Evolutionary conservation across 176 grass and related monocot genomes (phyloP), one percentile per base, ranked within the genome.

Genomic region (Phragmites australis): DNA sequence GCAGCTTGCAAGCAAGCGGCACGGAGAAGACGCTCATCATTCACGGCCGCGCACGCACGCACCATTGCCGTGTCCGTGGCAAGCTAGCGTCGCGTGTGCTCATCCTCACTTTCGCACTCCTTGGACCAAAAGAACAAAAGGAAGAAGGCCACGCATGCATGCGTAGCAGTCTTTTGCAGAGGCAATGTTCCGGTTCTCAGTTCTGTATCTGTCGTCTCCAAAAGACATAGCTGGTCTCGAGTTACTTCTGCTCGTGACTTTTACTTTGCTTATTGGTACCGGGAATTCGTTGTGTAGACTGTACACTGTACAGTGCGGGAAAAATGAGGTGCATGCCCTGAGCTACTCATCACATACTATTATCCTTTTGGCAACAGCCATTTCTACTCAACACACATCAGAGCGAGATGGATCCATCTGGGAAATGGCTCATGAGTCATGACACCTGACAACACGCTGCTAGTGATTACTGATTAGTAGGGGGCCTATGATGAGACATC

Each of bases 401-500:
- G 57, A 49, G 65, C 72, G 57, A 49, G 65, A 78, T 72, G 57
- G 30, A 78, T 83, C 74, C 19, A 39, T 70, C 21, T 72, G 22
- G 86, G 81, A 47, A 83, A 83, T 46, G 66, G 49, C 30, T 80
- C 37, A 61, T 32, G n/a, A 19, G 68, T 9, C 58, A 45, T 65
- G 59, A 37, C 49, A 55, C 61, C 60, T 57, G 26, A 65, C 16
- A 18, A 56, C 73, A 65, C 10, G 66, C 73, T 72, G 48, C 31
- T 65, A 64, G 27, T 57, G 74, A 65, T 78, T 14, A 50, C 3
- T n/a, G 7, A 31, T 25, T 30, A 41, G 60, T 77, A 78, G 79
- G 86, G 80, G n/a, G n/a, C 49, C 80, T 23, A 49, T 26, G 80
- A 88, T 45, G 54, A 58, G 80, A 88, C 77, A 63, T 72, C 60